Percentiles rank a stretch among this genome's conserved stretches.
phyloP scores from a whole-genome alignment of 768 basidiomycete species.

The Clavaria fumosa region DNA sequence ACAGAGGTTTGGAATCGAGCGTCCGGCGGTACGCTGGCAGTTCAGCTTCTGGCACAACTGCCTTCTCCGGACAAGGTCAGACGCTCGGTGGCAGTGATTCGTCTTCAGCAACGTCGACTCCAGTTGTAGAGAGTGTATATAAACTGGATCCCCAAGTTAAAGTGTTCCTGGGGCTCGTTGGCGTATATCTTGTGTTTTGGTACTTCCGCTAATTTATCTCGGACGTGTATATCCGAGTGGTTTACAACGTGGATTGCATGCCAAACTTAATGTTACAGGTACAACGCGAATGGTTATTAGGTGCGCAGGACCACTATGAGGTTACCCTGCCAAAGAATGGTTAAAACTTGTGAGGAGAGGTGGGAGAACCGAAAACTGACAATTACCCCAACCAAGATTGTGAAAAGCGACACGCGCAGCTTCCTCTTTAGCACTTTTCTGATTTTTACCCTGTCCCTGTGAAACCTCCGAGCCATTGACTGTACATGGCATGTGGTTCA shows the following conservation, averaged over 20 bases:
- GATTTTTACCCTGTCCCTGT: constrained; percentile 36
- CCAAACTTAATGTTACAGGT: too few relatives aligned
- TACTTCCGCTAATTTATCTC: constrained; percentile 25
- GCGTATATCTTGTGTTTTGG: constrained; percentile 48
- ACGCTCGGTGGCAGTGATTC: constrained; percentile 54
- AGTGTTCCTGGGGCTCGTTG: constrained; percentile 44
- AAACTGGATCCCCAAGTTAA: constrained; percentile 55
- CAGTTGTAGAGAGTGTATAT: constrained; percentile 22
- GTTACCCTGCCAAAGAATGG: too few relatives aligned
- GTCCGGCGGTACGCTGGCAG: too few relatives aligned
- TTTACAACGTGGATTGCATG: too few relatives aligned
- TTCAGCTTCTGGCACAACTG: constrained; percentile 22
- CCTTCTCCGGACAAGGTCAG: constrained; percentile 61
- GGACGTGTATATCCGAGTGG: too few relatives aligned
- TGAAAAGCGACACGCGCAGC: constrained; percentile 45
- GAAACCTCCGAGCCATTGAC: constrained; percentile 39
- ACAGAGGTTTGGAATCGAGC: too few relatives aligned
- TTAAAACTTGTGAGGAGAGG: background rate
- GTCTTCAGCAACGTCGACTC: constrained; percentile 22
- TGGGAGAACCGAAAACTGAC: constrained; percentile 8
- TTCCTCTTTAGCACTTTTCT: constrained; percentile 54
- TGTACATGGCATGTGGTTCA: constrained; percentile 11
- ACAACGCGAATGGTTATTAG: too few relatives aligned
- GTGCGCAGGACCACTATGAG: too few relatives aligned
- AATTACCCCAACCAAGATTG: constrained; percentile 35